Conservation (phyloP, 2,329 filamentous ascomycete species). For the Cladosporium sp. region DNA sequence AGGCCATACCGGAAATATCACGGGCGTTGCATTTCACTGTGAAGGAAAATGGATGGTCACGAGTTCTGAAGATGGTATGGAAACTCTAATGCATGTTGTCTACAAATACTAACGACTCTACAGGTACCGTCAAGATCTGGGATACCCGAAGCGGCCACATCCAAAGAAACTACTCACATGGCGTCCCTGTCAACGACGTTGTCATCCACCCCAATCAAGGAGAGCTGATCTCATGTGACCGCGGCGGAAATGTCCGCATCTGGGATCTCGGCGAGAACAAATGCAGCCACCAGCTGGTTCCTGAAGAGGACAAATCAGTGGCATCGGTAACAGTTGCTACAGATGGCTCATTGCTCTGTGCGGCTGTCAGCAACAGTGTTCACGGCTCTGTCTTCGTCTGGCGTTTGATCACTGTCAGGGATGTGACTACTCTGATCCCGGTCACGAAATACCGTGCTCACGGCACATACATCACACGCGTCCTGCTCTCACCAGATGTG, state of each 20-base stretch:
- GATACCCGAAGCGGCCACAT: conserved; percentile 81
- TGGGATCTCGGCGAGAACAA: conserved; percentile 98
- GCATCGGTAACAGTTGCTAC: conserved; percentile 94
- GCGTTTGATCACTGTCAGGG: conserved; percentile 80
- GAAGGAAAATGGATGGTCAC: conserved; percentile 99
- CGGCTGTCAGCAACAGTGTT: conserved; percentile 68
- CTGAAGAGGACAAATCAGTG: conserved; percentile 90
- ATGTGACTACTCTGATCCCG: conserved; percentile 78
- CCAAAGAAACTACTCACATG: conserved; percentile 90
- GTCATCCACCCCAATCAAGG: conserved; percentile 99
- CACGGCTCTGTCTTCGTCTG: conserved; percentile 97
- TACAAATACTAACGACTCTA: not conserved
- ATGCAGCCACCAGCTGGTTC: conserved; percentile 92
- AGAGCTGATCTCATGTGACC: conserved; percentile 94
- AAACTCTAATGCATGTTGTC: not conserved
- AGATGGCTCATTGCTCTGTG: conserved; percentile 87
- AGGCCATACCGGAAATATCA: conserved; percentile 93
- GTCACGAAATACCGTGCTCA: conserved; percentile 88
- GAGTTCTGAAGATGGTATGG: conserved; percentile 78
- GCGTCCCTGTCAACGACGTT: conserved; percentile 87
- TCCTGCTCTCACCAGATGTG: conserved; percentile 87
- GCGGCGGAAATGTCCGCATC: conserved; percentile 84
- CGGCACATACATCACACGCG: conserved; percentile 86
- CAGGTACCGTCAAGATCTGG: conserved; percentile 85
- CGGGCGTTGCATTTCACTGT: conserved; percentile 94